Percentiles rank a stretch among this genome's conserved stretches.
Conservation (phyloP, 306 rosid species). For the Cucumis hystrix region DNA sequence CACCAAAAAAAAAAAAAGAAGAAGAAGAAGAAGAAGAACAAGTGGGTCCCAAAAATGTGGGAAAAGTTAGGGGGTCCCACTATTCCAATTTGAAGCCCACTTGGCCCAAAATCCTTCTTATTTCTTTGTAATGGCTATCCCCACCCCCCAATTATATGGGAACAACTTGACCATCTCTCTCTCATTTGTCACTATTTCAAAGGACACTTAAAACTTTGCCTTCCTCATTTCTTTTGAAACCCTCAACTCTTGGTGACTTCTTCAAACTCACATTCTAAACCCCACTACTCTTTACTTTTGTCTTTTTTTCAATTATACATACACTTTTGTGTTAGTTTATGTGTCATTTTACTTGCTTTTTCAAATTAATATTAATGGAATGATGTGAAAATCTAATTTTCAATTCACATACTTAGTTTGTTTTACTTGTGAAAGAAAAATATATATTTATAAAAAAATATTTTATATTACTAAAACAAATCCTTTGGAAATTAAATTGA, state of each 20-base stretch:
- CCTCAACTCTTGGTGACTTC: not conserved
- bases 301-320: not conserved
- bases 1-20: not conserved
- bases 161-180: slow-evolving; percentile 12
- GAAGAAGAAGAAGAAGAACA: not conserved
- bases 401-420: too few species aligned
- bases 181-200: not conserved
- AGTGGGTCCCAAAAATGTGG: slow-evolving; percentile 23
- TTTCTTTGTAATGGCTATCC: not conserved
- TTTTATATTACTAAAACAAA: too few species aligned
- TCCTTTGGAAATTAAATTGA: too few species aligned
- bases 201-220: not conserved
- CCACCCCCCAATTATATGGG: slow-evolving; percentile 33
- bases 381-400: not conserved
- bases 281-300: not conserved
- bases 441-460: too few species aligned
- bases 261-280: not conserved
- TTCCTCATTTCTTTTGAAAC: not conserved
- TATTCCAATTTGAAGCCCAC: slow-evolving; percentile 24
- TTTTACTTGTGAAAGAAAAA: too few species aligned
- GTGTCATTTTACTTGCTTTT: not conserved
- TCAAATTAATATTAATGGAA: not conserved
- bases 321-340: not conserved
- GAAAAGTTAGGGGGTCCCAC: slow-evolving; percentile 20
- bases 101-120: slow-evolving; percentile 5